phyloP scores from a whole-genome alignment of 1,284 basidiomycete species.

The Leucoagaricus sp. region DNA sequence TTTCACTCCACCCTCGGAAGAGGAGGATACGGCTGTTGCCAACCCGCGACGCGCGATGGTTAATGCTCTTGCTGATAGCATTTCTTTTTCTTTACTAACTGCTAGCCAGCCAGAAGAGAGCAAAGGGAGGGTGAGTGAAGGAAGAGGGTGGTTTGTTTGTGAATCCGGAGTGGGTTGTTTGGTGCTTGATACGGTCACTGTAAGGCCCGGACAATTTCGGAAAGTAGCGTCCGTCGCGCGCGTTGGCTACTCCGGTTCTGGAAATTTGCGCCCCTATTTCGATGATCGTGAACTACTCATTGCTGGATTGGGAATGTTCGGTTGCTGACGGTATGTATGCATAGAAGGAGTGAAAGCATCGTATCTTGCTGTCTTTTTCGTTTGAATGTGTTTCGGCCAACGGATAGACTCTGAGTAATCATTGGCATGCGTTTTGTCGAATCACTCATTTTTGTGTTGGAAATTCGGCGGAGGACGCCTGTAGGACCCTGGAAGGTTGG shows the following conservation, averaged over 20 bases:
- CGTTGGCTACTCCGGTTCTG: background rate
- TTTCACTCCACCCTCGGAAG: slow-evolving; percentile 70
- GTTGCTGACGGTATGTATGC: background rate
- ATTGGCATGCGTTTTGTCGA: too few species aligned
- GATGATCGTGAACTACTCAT: background rate
- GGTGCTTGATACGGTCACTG: too few species aligned
- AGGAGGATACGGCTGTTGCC: slow-evolving; percentile 74
- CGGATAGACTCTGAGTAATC: too few species aligned
- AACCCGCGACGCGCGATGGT: slow-evolving; percentile 60
- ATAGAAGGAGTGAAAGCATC: too few species aligned
- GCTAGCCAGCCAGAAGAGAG: background rate
- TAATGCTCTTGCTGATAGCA: slow-evolving; percentile 65
- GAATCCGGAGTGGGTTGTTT: slow-evolving; percentile 13
- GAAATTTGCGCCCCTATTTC: slow-evolving; percentile 6
- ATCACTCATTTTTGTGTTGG: too few species aligned
- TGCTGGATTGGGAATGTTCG: background rate
- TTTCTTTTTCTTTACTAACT: slow-evolving; percentile 31
- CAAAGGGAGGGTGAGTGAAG: background rate
- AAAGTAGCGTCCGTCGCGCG: slow-evolving; percentile 7
- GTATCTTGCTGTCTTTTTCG: too few species aligned
- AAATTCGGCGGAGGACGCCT: too few species aligned
- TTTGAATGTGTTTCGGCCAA: too few species aligned
- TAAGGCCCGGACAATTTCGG: slow-evolving; percentile 15
- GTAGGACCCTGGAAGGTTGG: too few species aligned
- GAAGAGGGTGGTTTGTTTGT: background rate